Percentiles rank a stretch among this genome's conserved stretches.
These are phyloP conservation scores for Rhododendron kiyosumense DNA, from an alignment of 148 eudicot genomes.

Conservation along the genomic window DNA sequence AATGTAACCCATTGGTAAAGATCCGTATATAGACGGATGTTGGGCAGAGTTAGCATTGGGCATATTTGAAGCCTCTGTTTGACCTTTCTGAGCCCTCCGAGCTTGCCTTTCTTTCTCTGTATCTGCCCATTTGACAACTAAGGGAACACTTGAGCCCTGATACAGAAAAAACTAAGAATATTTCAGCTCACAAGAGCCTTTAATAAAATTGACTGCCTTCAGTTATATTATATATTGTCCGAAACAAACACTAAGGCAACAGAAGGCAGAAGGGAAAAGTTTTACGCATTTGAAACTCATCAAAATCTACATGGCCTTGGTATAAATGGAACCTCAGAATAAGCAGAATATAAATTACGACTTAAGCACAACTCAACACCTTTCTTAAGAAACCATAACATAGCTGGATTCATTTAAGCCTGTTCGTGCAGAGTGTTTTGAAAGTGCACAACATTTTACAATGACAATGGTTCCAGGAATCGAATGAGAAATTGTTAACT, in stretches of 20 bases:
- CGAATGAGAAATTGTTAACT: background rate
- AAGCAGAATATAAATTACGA: background rate
- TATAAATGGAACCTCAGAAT: background rate
- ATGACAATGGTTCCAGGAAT: background rate
- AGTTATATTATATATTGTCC: background rate
- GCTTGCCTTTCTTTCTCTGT: constrained; percentile 94
- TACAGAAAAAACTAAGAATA: background rate
- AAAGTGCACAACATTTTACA: background rate
- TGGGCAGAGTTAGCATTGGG: constrained; percentile 50
- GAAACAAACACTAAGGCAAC: background rate
- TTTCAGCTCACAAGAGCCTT: background rate
- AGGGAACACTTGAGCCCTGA: constrained; percentile 84
- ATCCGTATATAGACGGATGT: constrained; percentile 59
- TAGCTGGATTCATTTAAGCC: background rate
- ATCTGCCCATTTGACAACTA: constrained; percentile 97
- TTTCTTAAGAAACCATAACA: background rate
- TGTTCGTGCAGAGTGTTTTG: background rate
- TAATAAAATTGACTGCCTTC: background rate
- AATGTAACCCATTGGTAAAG: constrained; percentile 79
- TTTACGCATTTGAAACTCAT: background rate
- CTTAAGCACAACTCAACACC: background rate
- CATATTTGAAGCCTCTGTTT: constrained; percentile 42
- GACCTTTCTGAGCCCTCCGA: constrained; percentile 76
- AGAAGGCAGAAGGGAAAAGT: background rate
- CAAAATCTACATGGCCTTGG: background rate